These are phyloP conservation scores for Neofusicoccum umdonicola DNA, from an alignment of 2,329 filamentous ascomycete species.

Conservation along the genomic window DNA sequence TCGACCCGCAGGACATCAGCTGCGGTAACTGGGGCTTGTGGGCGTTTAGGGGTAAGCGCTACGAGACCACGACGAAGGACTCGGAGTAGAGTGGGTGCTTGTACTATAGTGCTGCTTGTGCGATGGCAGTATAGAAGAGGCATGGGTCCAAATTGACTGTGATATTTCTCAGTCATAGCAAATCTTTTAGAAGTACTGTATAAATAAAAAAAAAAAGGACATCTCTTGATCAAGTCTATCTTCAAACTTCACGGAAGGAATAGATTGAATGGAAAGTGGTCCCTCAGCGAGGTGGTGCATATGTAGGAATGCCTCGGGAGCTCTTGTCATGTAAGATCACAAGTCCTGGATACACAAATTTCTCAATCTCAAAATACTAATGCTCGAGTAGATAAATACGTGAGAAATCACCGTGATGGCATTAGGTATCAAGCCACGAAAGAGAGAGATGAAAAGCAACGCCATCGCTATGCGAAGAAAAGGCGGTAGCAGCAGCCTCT, in stretches of 20 bases:
- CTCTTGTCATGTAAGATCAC: too few relatives aligned
- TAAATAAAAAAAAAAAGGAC: neutral
- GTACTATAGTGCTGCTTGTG: neutral
- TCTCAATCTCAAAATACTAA: too few relatives aligned
- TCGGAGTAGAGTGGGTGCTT: conserved; percentile 11
- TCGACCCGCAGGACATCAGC: conserved; percentile 89
- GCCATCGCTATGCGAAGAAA: conserved; percentile 6
- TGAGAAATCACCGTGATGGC: too few relatives aligned
- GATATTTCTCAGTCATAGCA: neutral
- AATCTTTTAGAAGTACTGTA: neutral
- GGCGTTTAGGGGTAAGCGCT: conserved; percentile 97
- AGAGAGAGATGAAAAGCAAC: neutral
- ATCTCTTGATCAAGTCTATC: neutral
- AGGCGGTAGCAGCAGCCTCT: neutral
- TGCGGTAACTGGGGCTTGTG: conserved; percentile 97
- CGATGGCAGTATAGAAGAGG: neutral
- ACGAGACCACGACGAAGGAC: conserved; percentile 63
- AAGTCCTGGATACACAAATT: too few relatives aligned
- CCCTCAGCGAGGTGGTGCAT: too few relatives aligned
- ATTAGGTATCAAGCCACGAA: too few relatives aligned
- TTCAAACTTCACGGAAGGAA: too few relatives aligned
- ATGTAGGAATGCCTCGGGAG: too few relatives aligned
- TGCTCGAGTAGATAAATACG: too few relatives aligned
- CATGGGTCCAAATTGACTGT: neutral
- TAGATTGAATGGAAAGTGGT: too few relatives aligned